These are phyloP conservation scores for Alternaria hordeiaustralica DNA, from an alignment of 2,329 filamentous ascomycete genomes.

Conservation along the genomic window DNA sequence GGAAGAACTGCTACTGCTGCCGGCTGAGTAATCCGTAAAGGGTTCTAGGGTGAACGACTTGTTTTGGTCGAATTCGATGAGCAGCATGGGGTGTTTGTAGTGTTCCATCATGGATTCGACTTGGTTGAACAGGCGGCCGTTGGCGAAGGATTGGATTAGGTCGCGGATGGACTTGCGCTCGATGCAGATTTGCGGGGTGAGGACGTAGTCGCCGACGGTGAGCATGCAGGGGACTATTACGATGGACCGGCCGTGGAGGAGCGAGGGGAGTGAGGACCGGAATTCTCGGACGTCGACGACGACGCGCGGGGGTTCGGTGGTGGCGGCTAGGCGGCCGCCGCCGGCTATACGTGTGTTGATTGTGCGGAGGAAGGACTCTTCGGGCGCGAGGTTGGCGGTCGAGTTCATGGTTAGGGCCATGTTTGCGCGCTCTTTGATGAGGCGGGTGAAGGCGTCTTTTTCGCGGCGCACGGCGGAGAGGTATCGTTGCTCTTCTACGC, in stretches of 20 bases:
- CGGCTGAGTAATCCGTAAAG: constrained; percentile 53
- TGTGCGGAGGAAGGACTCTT: constrained; percentile 91
- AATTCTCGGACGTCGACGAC: constrained; percentile 98
- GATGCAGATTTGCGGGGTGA: constrained; percentile 88
- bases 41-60: constrained; percentile 90
- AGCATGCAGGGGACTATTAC: constrained; percentile 92
- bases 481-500: constrained; percentile 94
- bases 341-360: constrained; percentile 97
- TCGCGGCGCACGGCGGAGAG: constrained; percentile 88
- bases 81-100: constrained; percentile 86
- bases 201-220: constrained; percentile 94
- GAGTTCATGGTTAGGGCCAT: constrained; percentile 90
- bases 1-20: neutral
- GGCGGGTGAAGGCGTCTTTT: constrained; percentile 92
- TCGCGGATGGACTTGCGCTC: constrained; percentile 94
- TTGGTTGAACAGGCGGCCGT: constrained; percentile 90
- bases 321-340: constrained; percentile 82
- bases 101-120: constrained; percentile 93
- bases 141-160: constrained; percentile 87
- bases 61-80: constrained; percentile 98
- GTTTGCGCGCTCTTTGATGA: constrained; percentile 90
- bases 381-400: constrained; percentile 70
- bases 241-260: constrained; percentile 88
- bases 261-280: constrained; percentile 85
- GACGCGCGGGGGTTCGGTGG: constrained; percentile 84